Evolutionary conservation across 2,329 filamentous ascomycete species (phyloP).

Genomic region (Penicillium thymicola): DNA sequence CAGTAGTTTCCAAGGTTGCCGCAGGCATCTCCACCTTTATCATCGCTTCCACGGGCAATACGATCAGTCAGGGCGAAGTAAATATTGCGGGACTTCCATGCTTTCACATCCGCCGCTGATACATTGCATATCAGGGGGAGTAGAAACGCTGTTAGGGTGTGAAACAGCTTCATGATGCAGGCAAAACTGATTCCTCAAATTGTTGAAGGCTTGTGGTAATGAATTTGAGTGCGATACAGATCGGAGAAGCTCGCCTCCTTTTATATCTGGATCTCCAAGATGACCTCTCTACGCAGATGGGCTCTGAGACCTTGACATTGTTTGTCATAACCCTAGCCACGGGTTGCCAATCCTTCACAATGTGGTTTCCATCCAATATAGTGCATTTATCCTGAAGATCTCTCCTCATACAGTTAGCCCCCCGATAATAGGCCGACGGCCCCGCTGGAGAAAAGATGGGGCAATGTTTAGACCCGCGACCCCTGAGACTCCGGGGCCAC

Average conservation of each 20-base stretch:
- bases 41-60: background rate
- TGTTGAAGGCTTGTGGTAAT: background rate
- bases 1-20: background rate
- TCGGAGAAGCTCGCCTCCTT: background rate
- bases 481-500: background rate
- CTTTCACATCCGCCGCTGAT: background rate
- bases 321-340: background rate
- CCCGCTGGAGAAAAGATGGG: background rate
- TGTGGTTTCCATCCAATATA: background rate
- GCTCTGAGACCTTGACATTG: background rate
- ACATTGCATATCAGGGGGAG: background rate
- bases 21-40: background rate
- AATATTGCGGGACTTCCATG: conserved; percentile 1
- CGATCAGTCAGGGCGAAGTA: background rate
- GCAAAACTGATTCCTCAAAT: background rate
- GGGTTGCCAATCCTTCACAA: background rate
- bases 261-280: background rate
- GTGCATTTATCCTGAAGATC: background rate
- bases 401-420: background rate
- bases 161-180: background rate
- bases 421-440: background rate
- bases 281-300: background rate
- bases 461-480: background rate
- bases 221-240: background rate
- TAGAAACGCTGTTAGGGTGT: background rate